phyloP scores from a whole-genome alignment of 1,139 yeast species.

The Protomyces lactucae-debilis region DNA sequence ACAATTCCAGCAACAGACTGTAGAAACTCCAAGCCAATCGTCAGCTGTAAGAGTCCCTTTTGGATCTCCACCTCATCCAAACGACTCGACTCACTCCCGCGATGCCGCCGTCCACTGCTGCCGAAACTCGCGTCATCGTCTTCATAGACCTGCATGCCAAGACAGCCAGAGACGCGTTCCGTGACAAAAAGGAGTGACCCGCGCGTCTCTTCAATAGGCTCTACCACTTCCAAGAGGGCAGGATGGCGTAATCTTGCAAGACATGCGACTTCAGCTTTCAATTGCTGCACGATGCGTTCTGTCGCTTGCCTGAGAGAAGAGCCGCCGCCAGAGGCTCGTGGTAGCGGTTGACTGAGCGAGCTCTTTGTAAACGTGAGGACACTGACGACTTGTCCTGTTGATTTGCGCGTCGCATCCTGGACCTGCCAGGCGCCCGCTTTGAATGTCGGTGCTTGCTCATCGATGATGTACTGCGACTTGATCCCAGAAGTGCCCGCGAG shows the following conservation, averaged over 20 bases:
- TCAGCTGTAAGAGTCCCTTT: constrained; percentile 74
- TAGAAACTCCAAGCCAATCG: constrained; percentile 73
- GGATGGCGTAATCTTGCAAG: constrained; percentile 85
- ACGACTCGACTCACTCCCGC: constrained; percentile 38
- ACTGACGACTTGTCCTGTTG: constrained; percentile 38
- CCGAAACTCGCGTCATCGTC: constrained; percentile 33
- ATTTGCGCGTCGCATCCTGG: constrained; percentile 71
- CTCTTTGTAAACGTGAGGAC: constrained; percentile 67
- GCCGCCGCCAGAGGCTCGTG: constrained; percentile 40
- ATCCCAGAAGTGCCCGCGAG: constrained; percentile 11
- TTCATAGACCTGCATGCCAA: constrained; percentile 46
- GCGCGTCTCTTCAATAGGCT: constrained; percentile 83
- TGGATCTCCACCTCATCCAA: constrained; percentile 69
- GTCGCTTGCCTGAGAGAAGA: constrained; percentile 35
- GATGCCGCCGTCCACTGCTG: constrained; percentile 19
- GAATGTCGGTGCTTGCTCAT: constrained; percentile 63
- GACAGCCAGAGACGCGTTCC: constrained; percentile 62
- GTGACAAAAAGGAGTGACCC: constrained; percentile 77
- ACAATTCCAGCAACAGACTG: constrained; percentile 71
- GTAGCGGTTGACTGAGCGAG: constrained; percentile 56
- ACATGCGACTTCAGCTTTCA: constrained; percentile 59
- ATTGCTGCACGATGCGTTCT: constrained; percentile 47
- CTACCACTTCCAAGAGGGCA: constrained; percentile 70
- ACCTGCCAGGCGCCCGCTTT: constrained; percentile 80
- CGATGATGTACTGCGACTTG: constrained; percentile 52